Evolutionary conservation across 768 basidiomycete genomes (phyloP).

Genomic region (Xerocomellus amylosporus): DNA sequence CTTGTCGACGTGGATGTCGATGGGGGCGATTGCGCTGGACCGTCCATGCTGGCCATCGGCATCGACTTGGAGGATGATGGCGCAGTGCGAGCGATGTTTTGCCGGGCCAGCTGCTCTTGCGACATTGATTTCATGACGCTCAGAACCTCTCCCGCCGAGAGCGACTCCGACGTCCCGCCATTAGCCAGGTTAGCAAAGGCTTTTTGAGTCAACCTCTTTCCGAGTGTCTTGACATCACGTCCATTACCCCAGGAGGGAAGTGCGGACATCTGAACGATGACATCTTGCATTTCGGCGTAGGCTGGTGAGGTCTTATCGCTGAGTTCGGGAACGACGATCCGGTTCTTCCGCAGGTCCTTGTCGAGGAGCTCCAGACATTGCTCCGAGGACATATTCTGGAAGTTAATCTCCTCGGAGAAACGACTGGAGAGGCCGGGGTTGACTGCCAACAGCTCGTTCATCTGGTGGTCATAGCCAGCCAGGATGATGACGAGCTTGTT

Average conservation of each 20-base stretch:
- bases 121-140: conserved; percentile 23
- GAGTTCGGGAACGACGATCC: conserved; percentile 39
- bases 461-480: conserved; percentile 69
- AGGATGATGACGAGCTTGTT: conserved; percentile 65
- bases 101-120: conserved; percentile 22
- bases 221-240: conserved; percentile 56
- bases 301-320: background rate
- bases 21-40: conserved; percentile 19
- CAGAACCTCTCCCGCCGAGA: conserved; percentile 32
- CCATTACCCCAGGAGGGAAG: conserved; percentile 68
- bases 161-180: conserved; percentile 17
- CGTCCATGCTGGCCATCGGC: conserved; percentile 23
- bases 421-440: conserved; percentile 69
- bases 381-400: conserved; percentile 51
- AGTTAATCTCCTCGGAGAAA: conserved; percentile 61
- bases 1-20: conserved; percentile 19
- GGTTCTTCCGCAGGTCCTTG: conserved; percentile 44
- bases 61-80: background rate
- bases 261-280: conserved; percentile 42
- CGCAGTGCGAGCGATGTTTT: conserved; percentile 2
- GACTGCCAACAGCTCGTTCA: conserved; percentile 56
- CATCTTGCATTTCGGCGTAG: conserved; percentile 32
- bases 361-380: conserved; percentile 52
- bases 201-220: conserved; percentile 44
- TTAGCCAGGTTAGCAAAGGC: conserved; percentile 35